Percentiles rank a stretch among this genome's conserved stretches.
phyloP scores from a whole-genome alignment of 345 rosid species.

The Corchorus olitorius region DNA sequence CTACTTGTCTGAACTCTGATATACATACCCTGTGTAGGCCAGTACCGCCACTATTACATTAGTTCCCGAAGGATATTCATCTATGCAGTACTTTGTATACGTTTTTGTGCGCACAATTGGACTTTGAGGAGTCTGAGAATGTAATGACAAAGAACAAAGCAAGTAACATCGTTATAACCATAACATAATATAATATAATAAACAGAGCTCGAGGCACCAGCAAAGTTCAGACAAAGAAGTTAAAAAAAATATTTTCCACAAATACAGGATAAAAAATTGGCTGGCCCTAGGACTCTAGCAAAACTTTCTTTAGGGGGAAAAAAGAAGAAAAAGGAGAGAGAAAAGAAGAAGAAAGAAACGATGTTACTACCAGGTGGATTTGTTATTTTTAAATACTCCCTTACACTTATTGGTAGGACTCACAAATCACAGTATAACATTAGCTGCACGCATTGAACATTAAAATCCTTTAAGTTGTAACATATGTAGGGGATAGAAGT shows the following conservation, averaged over 20 bases:
- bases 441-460: neutral
- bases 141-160: slow-evolving; percentile 19
- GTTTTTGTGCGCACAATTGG: slow-evolving; percentile 85
- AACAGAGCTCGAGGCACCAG: neutral
- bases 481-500: neutral
- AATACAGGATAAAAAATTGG: neutral
- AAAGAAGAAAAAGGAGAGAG: neutral
- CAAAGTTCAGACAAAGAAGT: slow-evolving; percentile 10
- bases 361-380: slow-evolving; percentile 1
- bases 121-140: slow-evolving; percentile 90
- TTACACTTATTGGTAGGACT: neutral
- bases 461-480: neutral
- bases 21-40: slow-evolving; percentile 77
- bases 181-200: neutral
- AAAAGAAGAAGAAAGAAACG: neutral
- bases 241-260: slow-evolving; percentile 14
- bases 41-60: slow-evolving; percentile 98
- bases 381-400: neutral
- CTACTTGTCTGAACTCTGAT: neutral
- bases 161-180: neutral
- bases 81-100: slow-evolving; percentile 69
- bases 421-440: neutral
- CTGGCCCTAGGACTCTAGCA: neutral
- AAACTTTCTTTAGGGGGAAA: no score
- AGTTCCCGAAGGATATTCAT: slow-evolving; percentile 89